These are phyloP conservation scores for Spathaspora jeffriesii DNA, from an alignment of 1,139 yeast genomes.

Conservation along the genomic window DNA sequence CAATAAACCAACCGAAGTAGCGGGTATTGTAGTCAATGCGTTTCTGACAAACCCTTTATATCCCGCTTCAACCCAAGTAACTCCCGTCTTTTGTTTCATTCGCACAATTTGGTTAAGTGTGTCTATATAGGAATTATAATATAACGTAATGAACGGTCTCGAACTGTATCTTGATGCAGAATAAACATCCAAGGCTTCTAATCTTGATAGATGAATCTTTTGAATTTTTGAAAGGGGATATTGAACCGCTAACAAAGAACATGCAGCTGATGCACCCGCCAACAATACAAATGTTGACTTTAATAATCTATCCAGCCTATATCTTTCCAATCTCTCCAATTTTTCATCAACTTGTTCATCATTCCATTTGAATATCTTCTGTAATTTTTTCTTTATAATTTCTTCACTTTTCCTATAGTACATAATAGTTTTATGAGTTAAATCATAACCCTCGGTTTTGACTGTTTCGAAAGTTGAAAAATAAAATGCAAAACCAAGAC, in stretches of 20 bases:
- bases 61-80: slow-evolving; percentile 64
- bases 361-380: slow-evolving; percentile 19
- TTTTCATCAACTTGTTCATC: slow-evolving; percentile 30
- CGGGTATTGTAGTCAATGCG: slow-evolving; percentile 78
- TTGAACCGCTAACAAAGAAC: slow-evolving; percentile 73
- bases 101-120: slow-evolving; percentile 61
- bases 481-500: slow-evolving; percentile 84
- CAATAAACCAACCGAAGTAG: slow-evolving; percentile 82
- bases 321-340: slow-evolving; percentile 31
- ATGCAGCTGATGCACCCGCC: slow-evolving; percentile 92
- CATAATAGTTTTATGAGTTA: slow-evolving; percentile 60
- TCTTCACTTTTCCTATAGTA: slow-evolving; percentile 47
- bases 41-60: slow-evolving; percentile 78
- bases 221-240: slow-evolving; percentile 84
- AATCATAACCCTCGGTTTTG: slow-evolving; percentile 62
- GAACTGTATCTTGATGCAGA: slow-evolving; percentile 38
- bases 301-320: slow-evolving; percentile 49
- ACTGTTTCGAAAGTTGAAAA: slow-evolving; percentile 85
- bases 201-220: slow-evolving; percentile 71
- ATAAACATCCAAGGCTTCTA: slow-evolving; percentile 78
- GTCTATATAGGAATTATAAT: slow-evolving; percentile 72
- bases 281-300: slow-evolving; percentile 71
- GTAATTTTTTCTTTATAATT: slow-evolving; percentile 20
- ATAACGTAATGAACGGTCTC: slow-evolving; percentile 46
- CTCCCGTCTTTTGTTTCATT: slow-evolving; percentile 53